A percentile compares a stretch with the other conserved stretches of the same genome.
These are phyloP conservation scores for Stagonosporopsis chrysanthemi DNA, from an alignment of 2,329 filamentous ascomycete species.

Conservation along the genomic window DNA sequence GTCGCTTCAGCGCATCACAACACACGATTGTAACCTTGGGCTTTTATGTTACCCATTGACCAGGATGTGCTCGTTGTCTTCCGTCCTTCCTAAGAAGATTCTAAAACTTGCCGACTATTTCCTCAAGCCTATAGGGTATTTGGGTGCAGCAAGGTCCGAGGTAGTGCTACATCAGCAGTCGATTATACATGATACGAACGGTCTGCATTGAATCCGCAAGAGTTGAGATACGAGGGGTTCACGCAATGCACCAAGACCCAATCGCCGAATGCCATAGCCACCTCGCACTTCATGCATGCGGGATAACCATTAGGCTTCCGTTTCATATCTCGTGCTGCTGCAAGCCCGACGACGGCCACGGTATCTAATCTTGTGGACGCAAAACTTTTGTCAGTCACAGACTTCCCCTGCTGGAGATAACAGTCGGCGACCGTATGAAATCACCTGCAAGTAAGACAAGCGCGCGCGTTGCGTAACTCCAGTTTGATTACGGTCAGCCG, in stretches of 20 bases:
- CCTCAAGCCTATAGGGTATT: not conserved
- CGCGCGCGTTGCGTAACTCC: not conserved
- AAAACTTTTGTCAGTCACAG: not conserved
- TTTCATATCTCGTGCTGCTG: not conserved
- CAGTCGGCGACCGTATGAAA: not conserved
- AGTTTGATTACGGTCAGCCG: not conserved
- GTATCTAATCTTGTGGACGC: not conserved
- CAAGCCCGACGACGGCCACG: not conserved
- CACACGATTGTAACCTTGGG: conserved; percentile 3
- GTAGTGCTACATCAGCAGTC: not conserved
- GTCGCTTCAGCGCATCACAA: conserved; percentile 9
- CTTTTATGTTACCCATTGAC: not conserved
- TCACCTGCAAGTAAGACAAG: not conserved
- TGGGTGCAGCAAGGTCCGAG: not conserved
- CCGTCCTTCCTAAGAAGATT: not conserved
- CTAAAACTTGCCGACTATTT: no score
- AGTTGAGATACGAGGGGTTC: not conserved
- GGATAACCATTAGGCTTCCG: not conserved
- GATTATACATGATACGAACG: not conserved
- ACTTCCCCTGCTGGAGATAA: not conserved
- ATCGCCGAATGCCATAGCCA: not conserved
- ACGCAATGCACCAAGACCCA: conserved; percentile 1
- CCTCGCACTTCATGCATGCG: not conserved
- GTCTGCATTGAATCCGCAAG: not conserved
- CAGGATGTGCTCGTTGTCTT: not conserved